phyloP scores from a whole-genome alignment of 768 basidiomycete genomes.

The Leccinum disarticulatum region DNA sequence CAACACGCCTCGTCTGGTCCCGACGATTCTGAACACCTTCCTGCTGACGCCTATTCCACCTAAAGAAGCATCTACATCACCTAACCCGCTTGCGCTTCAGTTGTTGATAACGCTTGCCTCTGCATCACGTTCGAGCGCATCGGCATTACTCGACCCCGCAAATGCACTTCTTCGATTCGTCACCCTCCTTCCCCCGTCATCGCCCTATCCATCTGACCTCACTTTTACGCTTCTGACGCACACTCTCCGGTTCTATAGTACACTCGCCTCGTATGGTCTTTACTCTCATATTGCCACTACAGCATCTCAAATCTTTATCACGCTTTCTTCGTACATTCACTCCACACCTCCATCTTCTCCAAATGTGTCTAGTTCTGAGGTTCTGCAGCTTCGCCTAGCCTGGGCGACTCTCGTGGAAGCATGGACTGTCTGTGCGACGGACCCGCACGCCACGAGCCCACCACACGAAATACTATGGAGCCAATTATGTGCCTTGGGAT shows the following conservation, averaged over 20 bases:
- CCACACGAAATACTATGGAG: slow-evolving; percentile 90
- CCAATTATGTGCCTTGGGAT: slow-evolving; percentile 76
- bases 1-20: slow-evolving; percentile 54
- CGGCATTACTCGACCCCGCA: slow-evolving; percentile 50
- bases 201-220: slow-evolving; percentile 36
- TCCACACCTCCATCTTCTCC: slow-evolving; percentile 33
- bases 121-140: slow-evolving; percentile 70
- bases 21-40: slow-evolving; percentile 54
- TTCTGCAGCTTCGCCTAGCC: slow-evolving; percentile 38
- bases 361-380: not conserved
- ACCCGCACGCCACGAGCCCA: slow-evolving; percentile 87
- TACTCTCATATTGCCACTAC: slow-evolving; percentile 66
- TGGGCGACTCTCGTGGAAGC: slow-evolving; percentile 62
- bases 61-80: slow-evolving; percentile 31
- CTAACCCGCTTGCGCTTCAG: slow-evolving; percentile 50
- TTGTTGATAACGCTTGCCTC: slow-evolving; percentile 56
- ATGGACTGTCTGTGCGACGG: slow-evolving; percentile 84
- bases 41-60: slow-evolving; percentile 53
- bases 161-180: slow-evolving; percentile 76
- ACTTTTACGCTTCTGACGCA: slow-evolving; percentile 49
- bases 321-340: slow-evolving; percentile 47
- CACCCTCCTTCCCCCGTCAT: slow-evolving; percentile 49
- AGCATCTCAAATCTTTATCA: slow-evolving; percentile 54
- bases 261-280: slow-evolving; percentile 76
- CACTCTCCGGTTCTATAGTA: slow-evolving; percentile 63